Percentiles rank a stretch among this genome's conserved stretches.
Evolutionary conservation across 1,284 basidiomycete genomes (phyloP).

Genomic region (Peniophora sp.): DNA sequence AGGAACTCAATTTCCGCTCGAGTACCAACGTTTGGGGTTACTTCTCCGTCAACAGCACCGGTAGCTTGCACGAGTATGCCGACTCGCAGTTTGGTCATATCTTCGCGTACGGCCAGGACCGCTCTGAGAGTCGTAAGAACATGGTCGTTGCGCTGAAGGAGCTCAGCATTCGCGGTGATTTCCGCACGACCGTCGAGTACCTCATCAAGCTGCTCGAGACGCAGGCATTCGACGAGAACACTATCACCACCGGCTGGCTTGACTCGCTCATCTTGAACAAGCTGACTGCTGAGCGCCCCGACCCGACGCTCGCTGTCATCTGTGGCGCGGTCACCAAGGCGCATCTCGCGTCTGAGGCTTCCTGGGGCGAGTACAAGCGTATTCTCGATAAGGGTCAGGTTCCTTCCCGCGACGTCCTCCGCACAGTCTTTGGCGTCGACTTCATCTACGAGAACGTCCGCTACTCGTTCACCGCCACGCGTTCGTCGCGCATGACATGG

Average conservation of each 20-base stretch:
- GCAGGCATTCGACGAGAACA: constrained; percentile 95
- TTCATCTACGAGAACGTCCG: constrained; percentile 97
- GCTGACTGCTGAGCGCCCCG: constrained; percentile 95
- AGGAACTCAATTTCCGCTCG: constrained; percentile 99
- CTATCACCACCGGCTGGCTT: constrained; percentile 98
- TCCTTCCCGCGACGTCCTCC: constrained; percentile 88
- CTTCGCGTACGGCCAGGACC: constrained; percentile 97
- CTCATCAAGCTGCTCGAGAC: constrained; percentile 96
- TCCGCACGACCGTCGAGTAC: constrained; percentile 98
- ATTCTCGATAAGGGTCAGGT: constrained; percentile 98
- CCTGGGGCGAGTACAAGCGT: constrained; percentile 90
- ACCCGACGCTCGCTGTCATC: constrained; percentile 87
- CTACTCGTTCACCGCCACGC: constrained; percentile 94
- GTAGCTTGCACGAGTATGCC: constrained; percentile 97
- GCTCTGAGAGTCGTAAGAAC: constrained; percentile 93
- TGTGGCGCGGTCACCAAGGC: constrained; percentile 98
- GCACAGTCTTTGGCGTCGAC: constrained; percentile 96
- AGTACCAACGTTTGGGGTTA: constrained; percentile 99
- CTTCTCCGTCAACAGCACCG: constrained; percentile 94
- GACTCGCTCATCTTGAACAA: constrained; percentile 95
- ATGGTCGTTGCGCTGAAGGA: constrained; percentile 99
- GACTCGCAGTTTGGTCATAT: constrained; percentile 99
- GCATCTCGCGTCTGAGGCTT: constrained; percentile 83
- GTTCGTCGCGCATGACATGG: constrained; percentile 85
- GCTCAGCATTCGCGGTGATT: constrained; percentile 97